Base-by-base conservation (phyloP, 2,329 filamentous ascomycete species). In the Fusarium marasasianum region DNA sequence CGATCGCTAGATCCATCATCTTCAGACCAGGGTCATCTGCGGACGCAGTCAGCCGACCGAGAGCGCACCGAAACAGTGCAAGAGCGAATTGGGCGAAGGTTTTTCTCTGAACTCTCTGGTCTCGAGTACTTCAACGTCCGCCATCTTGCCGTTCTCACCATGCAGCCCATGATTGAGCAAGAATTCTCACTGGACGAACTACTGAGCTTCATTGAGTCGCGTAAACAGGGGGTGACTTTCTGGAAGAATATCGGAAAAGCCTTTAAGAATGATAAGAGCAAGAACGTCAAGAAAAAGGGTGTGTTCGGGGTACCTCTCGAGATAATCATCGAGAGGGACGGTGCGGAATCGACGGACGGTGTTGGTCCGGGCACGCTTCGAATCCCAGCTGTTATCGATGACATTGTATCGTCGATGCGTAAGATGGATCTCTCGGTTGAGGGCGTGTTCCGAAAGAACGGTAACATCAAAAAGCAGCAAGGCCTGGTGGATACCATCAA, bases 391-490 rank as follows among this genome's bases (percentile, higher is more conserved):
- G 87, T 99, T 59, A 89, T 99, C n/a, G 96, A 98, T 79, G 96
- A 98, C 80, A 92, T 96, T 55, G 92, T 99, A 43, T 93, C 94
- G 8, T 95, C 95, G 18, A 98, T 99, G 94, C 92, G 95, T 77
- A 96, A 96, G 83, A 98, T 99, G 94, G 96, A 99, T 82, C 95
- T 99, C 86, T 98, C 96, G 4, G 94, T 99, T 3, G 96, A 99
- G 83, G 96, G 96, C 78, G 95, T 99, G 29, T 99, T 99, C 90
- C 92, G 96, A 77, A 99, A 99, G 88, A 99, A 98, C 79, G 96
- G 96, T 77, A 99, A 98, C 82, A 98, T 99, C 85, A 96, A 96
- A 82, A 94, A 95, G 76, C 87, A 98, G 50, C 94, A 93, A 76
- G 95, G 98, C 71, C 87, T 97, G 12, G 92, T 94, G 44, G 94